Conservation (phyloP, 495 filamentous ascomycete species). For the Penicillium arizonense region DNA sequence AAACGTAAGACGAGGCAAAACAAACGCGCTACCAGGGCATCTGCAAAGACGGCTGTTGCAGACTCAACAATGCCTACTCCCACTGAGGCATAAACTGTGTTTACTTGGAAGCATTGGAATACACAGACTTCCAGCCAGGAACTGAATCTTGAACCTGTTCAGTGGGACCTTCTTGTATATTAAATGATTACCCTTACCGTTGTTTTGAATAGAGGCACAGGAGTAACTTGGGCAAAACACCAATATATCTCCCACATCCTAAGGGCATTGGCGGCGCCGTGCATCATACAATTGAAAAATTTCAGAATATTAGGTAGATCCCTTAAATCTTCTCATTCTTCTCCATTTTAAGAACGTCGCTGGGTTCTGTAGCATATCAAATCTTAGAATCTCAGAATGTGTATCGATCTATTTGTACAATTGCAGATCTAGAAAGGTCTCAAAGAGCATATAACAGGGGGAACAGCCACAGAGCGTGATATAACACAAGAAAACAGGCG, state of each 20-base stretch:
- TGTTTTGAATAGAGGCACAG: slow-evolving; percentile 5
- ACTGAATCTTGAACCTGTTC: neutral
- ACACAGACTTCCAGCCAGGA: too few relatives aligned
- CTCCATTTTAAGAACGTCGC: too few relatives aligned
- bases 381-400: too few relatives aligned
- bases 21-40: neutral
- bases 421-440: neutral
- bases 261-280: neutral
- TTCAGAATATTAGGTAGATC: neutral
- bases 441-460: neutral
- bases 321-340: too few relatives aligned
- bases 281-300: neutral
- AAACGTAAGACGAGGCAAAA: slow-evolving; percentile 1
- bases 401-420: neutral
- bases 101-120: neutral
- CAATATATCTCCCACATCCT: neutral
- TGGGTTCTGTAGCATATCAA: too few relatives aligned
- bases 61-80: neutral
- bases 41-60: neutral
- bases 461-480: neutral
- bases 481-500: neutral
- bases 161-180: slow-evolving; percentile 3
- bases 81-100: neutral
- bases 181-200: slow-evolving; percentile 5
- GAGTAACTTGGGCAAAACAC: neutral